Evolutionary conservation across 768 basidiomycete genomes (phyloP).

Genomic region (Auriculariales sp.): DNA sequence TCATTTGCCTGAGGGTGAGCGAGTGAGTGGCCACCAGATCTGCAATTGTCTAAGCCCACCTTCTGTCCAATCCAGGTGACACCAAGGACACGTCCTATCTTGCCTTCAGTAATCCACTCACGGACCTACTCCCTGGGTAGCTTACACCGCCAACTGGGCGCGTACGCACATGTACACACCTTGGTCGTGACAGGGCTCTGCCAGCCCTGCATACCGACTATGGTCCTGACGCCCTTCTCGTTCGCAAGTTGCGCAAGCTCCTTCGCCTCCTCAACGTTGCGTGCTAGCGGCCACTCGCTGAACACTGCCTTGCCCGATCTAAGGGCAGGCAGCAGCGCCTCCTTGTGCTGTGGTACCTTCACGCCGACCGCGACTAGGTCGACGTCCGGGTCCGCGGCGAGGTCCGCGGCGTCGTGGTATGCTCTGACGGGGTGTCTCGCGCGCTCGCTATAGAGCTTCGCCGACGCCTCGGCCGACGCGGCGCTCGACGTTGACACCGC

Average conservation of each 20-base stretch:
- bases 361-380: slow-evolving; percentile 23
- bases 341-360: slow-evolving; percentile 18
- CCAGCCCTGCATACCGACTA: slow-evolving; percentile 23
- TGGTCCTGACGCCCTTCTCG: slow-evolving; percentile 15
- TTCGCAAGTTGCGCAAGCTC: slow-evolving; percentile 21
- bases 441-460: slow-evolving; percentile 15
- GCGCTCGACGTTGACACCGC: slow-evolving; percentile 22
- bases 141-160: background rate
- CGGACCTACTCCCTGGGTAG: background rate
- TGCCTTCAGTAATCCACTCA: background rate
- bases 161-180: slow-evolving; percentile 10
- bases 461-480: slow-evolving; percentile 17
- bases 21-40: background rate
- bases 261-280: slow-evolving; percentile 16
- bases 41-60: background rate
- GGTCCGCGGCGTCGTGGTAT: slow-evolving; percentile 14
- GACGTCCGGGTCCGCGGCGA: slow-evolving; percentile 22
- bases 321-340: slow-evolving; percentile 18
- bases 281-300: slow-evolving; percentile 27
- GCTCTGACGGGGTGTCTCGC: slow-evolving; percentile 17
- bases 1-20: too few relatives aligned
- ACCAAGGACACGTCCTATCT: background rate
- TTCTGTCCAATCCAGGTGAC: background rate
- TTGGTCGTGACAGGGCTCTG: slow-evolving; percentile 16
- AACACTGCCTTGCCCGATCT: slow-evolving; percentile 25